A percentile compares a stretch with the other conserved stretches of the same genome.
These are phyloP conservation scores for Tulasnella sp. DNA, from an alignment of 768 basidiomycete genomes.

Conservation along the genomic window DNA sequence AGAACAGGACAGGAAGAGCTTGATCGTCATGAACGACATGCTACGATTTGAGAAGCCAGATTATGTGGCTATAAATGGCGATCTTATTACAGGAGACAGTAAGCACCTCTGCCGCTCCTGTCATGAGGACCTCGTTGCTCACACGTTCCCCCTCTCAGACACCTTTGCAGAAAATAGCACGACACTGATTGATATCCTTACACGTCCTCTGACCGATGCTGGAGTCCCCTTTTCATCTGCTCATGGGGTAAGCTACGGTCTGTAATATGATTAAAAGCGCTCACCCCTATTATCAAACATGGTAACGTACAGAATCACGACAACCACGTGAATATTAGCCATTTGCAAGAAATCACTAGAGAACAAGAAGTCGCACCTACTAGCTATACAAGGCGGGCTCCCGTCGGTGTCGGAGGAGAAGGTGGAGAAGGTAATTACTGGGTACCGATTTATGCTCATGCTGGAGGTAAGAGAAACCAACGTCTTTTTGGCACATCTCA, in stretches of 20 bases:
- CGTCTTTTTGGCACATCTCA: neutral
- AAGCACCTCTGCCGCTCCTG: slow-evolving; percentile 14
- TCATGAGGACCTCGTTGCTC: slow-evolving; percentile 29
- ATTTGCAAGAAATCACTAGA: slow-evolving; percentile 49
- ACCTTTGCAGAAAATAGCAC: slow-evolving; percentile 51
- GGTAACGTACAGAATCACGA: slow-evolving; percentile 48
- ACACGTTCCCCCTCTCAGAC: slow-evolving; percentile 21
- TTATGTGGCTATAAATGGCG: slow-evolving; percentile 61
- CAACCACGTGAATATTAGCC: slow-evolving; percentile 59
- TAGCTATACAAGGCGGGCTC: slow-evolving; percentile 51
- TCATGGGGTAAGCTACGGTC: slow-evolving; percentile 42
- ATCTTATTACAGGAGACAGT: slow-evolving; percentile 64
- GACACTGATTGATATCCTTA: slow-evolving; percentile 47
- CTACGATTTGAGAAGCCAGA: slow-evolving; percentile 49
- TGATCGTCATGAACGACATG: slow-evolving; percentile 42
- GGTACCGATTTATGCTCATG: slow-evolving; percentile 43
- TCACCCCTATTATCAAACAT: neutral
- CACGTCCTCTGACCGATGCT: slow-evolving; percentile 43
- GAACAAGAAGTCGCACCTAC: slow-evolving; percentile 42
- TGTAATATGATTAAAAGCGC: neutral
- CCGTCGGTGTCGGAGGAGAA: slow-evolving; percentile 46
- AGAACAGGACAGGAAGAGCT: slow-evolving; percentile 51
- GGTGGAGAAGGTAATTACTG: slow-evolving; percentile 61
- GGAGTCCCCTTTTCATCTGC: slow-evolving; percentile 53
- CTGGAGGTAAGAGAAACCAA: slow-evolving; percentile 8